These are phyloP conservation scores for Austroboletus niveus DNA, from an alignment of 1,284 basidiomycete species.

Conservation along the genomic window DNA sequence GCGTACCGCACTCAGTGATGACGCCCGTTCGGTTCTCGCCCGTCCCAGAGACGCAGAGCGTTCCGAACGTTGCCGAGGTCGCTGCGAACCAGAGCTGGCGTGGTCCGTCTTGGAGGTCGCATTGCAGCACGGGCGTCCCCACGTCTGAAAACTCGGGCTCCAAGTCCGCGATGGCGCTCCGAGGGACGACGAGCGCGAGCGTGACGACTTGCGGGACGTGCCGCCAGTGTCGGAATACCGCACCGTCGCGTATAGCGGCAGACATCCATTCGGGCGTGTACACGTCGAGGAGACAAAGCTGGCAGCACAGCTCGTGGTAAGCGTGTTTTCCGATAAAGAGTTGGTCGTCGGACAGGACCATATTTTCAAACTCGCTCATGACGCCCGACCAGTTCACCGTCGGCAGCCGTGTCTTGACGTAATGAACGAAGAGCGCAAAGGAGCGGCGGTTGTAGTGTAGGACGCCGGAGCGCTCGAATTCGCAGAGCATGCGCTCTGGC, in stretches of 20 bases:
- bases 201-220: slow-evolving; percentile 22
- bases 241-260: background rate
- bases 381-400: slow-evolving; percentile 32
- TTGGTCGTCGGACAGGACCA: slow-evolving; percentile 28
- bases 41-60: no score
- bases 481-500: background rate
- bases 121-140: no score
- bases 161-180: background rate
- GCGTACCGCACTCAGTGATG: no score
- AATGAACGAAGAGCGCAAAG: slow-evolving; percentile 43
- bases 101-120: no score
- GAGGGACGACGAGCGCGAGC: slow-evolving; percentile 26
- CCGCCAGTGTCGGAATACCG: slow-evolving; percentile 7
- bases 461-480: no score
- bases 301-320: slow-evolving; percentile 42
- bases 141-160: no score
- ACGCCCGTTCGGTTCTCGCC: no score
- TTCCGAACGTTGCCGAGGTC: no score
- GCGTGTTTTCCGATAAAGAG: slow-evolving; percentile 33
- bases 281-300: slow-evolving; percentile 36
- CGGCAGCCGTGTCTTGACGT: slow-evolving; percentile 17
- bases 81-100: no score
- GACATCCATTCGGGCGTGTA: slow-evolving; percentile 12
- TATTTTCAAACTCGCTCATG: slow-evolving; percentile 30
- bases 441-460: slow-evolving; percentile 37